Evolutionary conservation across 202 grass and related monocot species (phyloP), one percentile per base, ranked within the genome.

Genomic region (Hordeum pubiflorum): DNA sequence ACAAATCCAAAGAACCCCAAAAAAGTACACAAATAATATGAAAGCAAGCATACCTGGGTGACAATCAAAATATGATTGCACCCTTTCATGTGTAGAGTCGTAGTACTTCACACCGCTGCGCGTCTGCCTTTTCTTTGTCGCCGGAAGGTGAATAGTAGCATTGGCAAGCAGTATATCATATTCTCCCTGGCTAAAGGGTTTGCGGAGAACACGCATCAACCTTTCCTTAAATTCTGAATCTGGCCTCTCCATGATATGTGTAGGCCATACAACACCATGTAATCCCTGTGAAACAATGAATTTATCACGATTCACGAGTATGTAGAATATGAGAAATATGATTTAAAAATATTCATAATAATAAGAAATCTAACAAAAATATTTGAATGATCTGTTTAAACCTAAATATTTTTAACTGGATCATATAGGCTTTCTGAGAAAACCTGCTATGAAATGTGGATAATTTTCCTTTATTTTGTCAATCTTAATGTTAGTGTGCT

Each of bases 61-160:
- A 37, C 37, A 31, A 67, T 94, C 92, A 58, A 93, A 89, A 80
- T 91, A 91, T 67, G 92, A 98, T 59, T 32, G 75, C 9, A 89
- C 89, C 63, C 65, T 75, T 59, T 78, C 72, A 31, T 91, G 58
- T 21, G 77, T 68, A 32, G 65, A 39, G 55, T 89, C 12, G 54
- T 88, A 84, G 44, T 69, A 65, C 85, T 81, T 84, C 13, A 76
- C 61, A 27, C 81, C 87, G 33, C 60, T 76, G 11, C 88, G 88
- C 37, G 85, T 50, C 21, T 87, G 76, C 38, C 93, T 87, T 65
- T 60, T 31, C 48, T 89, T 84, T 38, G 84, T 69, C 33, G 86
- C 65, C 2, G 77, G 77, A 22, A 40, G 87, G 54, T 63, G 84
- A 80, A 46, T 1, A 83, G 40, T 78, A 50, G 81, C 86, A 18